Conservation (phyloP, 306 rosid genomes). For the Fragaria iinumae region DNA sequence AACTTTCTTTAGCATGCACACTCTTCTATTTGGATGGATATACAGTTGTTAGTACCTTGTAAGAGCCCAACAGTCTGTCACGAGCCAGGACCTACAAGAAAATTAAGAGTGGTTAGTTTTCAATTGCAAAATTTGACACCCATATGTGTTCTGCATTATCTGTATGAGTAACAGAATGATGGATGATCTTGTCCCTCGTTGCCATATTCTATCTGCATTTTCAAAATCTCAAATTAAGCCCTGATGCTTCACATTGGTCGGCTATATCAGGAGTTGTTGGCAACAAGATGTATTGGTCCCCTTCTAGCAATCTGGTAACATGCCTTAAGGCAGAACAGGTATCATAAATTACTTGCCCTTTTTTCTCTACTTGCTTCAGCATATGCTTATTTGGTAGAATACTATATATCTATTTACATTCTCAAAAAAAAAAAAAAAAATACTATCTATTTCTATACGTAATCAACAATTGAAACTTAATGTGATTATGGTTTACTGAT, state of each 20-base stretch:
- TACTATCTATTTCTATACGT: background rate
- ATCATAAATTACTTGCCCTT: background rate
- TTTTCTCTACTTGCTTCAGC: background rate
- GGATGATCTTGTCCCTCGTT: background rate
- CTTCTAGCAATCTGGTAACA: background rate
- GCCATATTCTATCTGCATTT: background rate
- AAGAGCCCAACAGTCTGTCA: slow-evolving; percentile 90
- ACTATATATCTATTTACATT: background rate
- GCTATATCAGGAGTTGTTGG: slow-evolving; percentile 7
- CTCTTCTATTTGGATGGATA: background rate
- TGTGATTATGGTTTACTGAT: background rate
- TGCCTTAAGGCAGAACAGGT: background rate
- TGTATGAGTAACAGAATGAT: background rate
- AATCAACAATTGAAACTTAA: background rate
- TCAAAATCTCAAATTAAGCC: background rate
- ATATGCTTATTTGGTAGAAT: background rate
- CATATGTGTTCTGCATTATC: slow-evolving; percentile 4
- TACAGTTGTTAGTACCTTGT: slow-evolving; percentile 58
- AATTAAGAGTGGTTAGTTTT: slow-evolving; percentile 29
- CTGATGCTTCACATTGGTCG: background rate
- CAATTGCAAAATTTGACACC: slow-evolving; percentile 1
- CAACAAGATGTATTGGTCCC: background rate
- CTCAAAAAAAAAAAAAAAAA: no score
- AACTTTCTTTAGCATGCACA: background rate
- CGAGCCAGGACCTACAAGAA: slow-evolving; percentile 80